Conservation (phyloP, 2,329 filamentous ascomycete species). For the Venturia effusa region DNA sequence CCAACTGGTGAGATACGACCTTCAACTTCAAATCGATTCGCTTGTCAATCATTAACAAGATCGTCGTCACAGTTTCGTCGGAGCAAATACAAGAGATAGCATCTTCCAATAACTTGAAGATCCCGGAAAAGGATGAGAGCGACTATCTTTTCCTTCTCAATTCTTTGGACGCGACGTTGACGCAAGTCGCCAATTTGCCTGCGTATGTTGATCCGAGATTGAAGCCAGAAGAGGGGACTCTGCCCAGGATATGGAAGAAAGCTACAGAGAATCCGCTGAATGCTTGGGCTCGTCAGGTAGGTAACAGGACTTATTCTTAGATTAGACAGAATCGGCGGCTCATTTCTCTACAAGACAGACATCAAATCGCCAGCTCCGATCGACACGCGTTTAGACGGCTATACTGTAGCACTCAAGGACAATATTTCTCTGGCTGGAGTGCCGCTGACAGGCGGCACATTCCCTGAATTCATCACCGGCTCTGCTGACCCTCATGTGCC, state of each 20-base stretch:
- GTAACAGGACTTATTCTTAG: neutral
- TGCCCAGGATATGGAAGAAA: conserved; percentile 15
- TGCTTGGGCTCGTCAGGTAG: conserved; percentile 17
- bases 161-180: conserved; percentile 17
- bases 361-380: conserved; percentile 12
- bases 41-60: neutral
- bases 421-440: conserved; percentile 36
- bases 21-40: neutral
- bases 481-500: conserved; percentile 24
- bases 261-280: conserved; percentile 16
- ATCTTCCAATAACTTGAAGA: conserved; percentile 13
- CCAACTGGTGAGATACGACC: conserved; percentile 13
- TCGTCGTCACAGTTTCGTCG: neutral
- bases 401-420: conserved; percentile 35
- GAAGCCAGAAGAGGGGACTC: conserved; percentile 14
- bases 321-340: neutral
- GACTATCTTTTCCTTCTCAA: conserved; percentile 19
- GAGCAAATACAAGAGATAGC: conserved; percentile 13
- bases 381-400: conserved; percentile 17
- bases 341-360: neutral
- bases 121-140: conserved; percentile 14
- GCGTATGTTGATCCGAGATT: conserved; percentile 18
- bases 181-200: conserved; percentile 15
- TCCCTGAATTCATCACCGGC: conserved; percentile 26
- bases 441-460: conserved; percentile 34